Percentiles rank a stretch among this genome's conserved stretches.
Evolutionary conservation across 768 basidiomycete genomes (phyloP).

Genomic region (Panaeolus cyanescens): DNA sequence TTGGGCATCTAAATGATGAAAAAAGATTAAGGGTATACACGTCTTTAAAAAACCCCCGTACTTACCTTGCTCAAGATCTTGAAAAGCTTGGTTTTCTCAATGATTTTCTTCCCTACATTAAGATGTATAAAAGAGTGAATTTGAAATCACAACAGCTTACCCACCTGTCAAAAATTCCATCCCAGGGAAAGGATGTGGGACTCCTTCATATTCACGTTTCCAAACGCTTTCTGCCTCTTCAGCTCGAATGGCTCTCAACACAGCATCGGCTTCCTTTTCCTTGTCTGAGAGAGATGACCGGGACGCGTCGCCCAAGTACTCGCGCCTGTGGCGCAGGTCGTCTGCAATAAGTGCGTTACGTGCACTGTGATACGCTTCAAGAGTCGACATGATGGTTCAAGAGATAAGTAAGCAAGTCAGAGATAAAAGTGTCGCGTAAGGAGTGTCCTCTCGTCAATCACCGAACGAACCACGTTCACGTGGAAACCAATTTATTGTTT

Average conservation of each 20-base stretch:
- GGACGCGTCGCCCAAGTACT: constrained; percentile 28
- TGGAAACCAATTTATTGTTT: too few species aligned
- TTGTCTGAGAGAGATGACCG: constrained; percentile 22
- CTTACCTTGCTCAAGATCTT: constrained; percentile 59
- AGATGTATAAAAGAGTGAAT: not conserved
- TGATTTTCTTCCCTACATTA: constrained; percentile 50
- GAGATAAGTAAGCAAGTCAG: not conserved
- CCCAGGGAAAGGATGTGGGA: constrained; percentile 70
- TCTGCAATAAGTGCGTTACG: constrained; percentile 37
- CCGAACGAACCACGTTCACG: not conserved
- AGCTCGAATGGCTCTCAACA: constrained; percentile 55
- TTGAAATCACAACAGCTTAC: not conserved
- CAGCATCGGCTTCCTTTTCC: constrained; percentile 57
- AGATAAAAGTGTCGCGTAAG: too few species aligned
- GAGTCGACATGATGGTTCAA: not conserved
- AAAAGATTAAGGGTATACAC: not conserved
- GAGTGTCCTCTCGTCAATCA: too few species aligned
- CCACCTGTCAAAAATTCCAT: constrained; percentile 78
- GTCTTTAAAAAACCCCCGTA: not conserved
- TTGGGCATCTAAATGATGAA: constrained; percentile 70
- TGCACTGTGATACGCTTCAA: constrained; percentile 31
- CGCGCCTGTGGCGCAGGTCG: constrained; percentile 56
- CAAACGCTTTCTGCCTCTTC: constrained; percentile 61
- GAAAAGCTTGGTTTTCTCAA: constrained; percentile 64
- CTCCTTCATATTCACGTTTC: constrained; percentile 50